phyloP scores from a whole-genome alignment of 768 basidiomycete species.

The Phylloporus sp. region DNA sequence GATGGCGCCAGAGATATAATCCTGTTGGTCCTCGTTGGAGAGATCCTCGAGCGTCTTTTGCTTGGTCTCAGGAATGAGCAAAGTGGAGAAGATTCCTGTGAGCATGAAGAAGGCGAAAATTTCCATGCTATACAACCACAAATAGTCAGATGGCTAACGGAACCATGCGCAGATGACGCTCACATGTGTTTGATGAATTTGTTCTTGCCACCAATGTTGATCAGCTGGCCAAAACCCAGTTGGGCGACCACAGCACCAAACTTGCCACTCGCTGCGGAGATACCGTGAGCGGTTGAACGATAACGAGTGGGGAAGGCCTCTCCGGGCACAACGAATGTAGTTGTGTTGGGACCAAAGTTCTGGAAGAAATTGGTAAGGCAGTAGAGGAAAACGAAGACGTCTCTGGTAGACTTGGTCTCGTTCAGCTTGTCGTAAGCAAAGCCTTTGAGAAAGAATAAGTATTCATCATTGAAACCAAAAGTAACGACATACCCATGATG shows the following conservation, averaged over 20 bases:
- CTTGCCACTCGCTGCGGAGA: constrained; percentile 81
- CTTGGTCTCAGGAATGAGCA: constrained; percentile 80
- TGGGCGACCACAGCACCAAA: constrained; percentile 79
- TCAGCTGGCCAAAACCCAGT: constrained; percentile 67
- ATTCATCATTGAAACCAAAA: not conserved
- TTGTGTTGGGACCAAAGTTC: constrained; percentile 82
- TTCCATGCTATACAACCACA: constrained; percentile 47
- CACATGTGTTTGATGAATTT: constrained; percentile 67
- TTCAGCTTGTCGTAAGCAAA: constrained; percentile 62
- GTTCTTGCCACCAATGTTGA: constrained; percentile 64
- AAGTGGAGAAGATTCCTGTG: constrained; percentile 77
- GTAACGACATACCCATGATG: constrained; percentile 53
- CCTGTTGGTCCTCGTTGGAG: constrained; percentile 66
- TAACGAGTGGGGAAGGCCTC: constrained; percentile 88
- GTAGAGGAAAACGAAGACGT: constrained; percentile 79
- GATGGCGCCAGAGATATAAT: constrained; percentile 42
- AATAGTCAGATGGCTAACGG: constrained; percentile 3
- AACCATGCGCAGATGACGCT: constrained; percentile 23
- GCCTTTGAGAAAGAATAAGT: constrained; percentile 36
- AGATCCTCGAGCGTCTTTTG: constrained; percentile 61
- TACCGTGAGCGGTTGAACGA: constrained; percentile 80
- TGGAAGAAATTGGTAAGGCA: constrained; percentile 89
- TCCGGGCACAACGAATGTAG: constrained; percentile 78
- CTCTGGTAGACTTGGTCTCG: constrained; percentile 36
- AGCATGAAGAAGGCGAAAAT: constrained; percentile 87